Evolutionary conservation across 352 stramenopile genomes (phyloP).

Genomic region (Pythium sukuiense): DNA sequence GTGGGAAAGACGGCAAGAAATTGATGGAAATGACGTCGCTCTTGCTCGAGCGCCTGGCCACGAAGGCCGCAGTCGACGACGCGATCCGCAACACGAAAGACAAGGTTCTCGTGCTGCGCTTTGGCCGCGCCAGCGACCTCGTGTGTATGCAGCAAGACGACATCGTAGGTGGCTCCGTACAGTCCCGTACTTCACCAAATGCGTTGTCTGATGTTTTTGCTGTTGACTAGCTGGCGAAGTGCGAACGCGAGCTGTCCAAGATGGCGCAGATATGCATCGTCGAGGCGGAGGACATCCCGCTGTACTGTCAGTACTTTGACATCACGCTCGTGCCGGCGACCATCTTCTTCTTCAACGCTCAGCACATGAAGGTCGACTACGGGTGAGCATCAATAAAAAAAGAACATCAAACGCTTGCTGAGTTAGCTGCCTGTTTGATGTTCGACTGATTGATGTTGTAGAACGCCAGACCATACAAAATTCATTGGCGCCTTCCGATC

Average conservation of each 20-base stretch:
- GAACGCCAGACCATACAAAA: conserved; percentile 85
- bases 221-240: conserved; percentile 58
- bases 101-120: conserved; percentile 83
- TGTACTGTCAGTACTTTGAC: conserved; percentile 90
- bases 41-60: conserved; percentile 61
- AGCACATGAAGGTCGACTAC: conserved; percentile 91
- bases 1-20: neutral
- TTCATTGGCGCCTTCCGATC: conserved; percentile 83
- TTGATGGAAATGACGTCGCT: conserved; percentile 56
- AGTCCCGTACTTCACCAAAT: too few relatives aligned
- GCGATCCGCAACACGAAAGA: conserved; percentile 78
- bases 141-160: conserved; percentile 86
- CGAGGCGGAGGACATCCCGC: conserved; percentile 65
- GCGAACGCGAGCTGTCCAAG: conserved; percentile 71
- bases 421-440: neutral
- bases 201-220: neutral
- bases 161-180: conserved; percentile 44
- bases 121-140: conserved; percentile 59
- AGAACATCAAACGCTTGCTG: neutral
- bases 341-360: conserved; percentile 87
- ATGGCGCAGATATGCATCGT: conserved; percentile 79
- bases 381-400: conserved; percentile 33
- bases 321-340: conserved; percentile 85
- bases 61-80: conserved; percentile 70
- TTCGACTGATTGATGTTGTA: conserved; percentile 19